phyloP scores from a whole-genome alignment of 139 green algal genomes.

The Chlorella sp. region DNA sequence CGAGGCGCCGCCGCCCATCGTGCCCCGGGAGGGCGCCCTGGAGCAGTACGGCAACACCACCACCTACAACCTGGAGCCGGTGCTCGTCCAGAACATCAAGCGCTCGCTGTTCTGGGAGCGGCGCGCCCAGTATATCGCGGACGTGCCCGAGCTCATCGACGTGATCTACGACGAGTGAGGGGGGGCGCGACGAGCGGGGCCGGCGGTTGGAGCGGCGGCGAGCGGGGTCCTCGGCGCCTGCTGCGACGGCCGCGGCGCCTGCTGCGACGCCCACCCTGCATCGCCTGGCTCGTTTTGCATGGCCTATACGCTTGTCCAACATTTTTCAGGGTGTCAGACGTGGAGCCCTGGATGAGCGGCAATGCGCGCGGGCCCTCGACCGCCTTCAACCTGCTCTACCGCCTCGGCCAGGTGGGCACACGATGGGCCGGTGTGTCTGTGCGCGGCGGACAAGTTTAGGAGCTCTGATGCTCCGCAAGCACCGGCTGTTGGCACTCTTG shows the following conservation, averaged over 20 bases:
- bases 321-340: constrained; percentile 81
- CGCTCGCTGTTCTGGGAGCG: constrained; percentile 79
- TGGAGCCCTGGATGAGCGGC: constrained; percentile 98
- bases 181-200: background rate
- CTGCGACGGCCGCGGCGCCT: too few relatives aligned
- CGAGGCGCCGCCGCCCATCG: background rate
- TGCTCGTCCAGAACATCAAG: constrained; percentile 86
- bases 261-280: too few relatives aligned
- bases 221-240: too few relatives aligned
- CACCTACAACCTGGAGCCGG: constrained; percentile 90
- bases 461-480: too few relatives aligned
- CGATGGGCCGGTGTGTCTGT: too few relatives aligned
- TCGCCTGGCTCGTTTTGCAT: too few relatives aligned
- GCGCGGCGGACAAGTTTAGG: too few relatives aligned
- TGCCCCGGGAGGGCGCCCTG: constrained; percentile 26
- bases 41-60: constrained; percentile 75
- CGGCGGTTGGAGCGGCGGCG: too few relatives aligned
- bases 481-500: too few relatives aligned
- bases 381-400: constrained; percentile 93
- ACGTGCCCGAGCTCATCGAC: constrained; percentile 86
- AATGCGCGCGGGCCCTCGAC: constrained; percentile 94
- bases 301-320: too few relatives aligned
- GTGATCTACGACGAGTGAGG: constrained; percentile 79
- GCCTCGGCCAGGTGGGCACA: constrained; percentile 71
- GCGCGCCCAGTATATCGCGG: constrained; percentile 67